Evolutionary conservation across 768 basidiomycete species (phyloP).

Genomic region (Tylopilus intermedius): DNA sequence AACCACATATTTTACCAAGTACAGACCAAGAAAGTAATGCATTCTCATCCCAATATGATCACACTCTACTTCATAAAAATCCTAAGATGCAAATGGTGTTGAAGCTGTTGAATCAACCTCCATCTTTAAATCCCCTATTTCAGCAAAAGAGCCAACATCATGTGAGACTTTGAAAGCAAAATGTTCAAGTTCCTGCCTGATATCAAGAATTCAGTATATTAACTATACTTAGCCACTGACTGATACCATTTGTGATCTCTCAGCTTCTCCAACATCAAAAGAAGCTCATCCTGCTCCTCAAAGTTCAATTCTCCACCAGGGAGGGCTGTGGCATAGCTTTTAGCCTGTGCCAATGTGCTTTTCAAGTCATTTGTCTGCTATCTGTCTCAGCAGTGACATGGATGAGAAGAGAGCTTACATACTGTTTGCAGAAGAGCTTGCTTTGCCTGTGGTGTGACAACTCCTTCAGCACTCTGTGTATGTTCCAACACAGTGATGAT

Average conservation of each 20-base stretch:
- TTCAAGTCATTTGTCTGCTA: constrained; percentile 72
- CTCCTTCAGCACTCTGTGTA: constrained; percentile 53
- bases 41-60: too few relatives aligned
- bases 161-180: constrained; percentile 44
- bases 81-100: constrained; percentile 47
- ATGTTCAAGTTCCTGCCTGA: constrained; percentile 49
- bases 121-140: constrained; percentile 40
- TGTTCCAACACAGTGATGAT: constrained; percentile 57
- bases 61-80: too few relatives aligned
- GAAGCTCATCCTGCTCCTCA: constrained; percentile 67
- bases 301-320: constrained; percentile 71
- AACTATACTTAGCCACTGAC: neutral
- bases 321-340: constrained; percentile 50
- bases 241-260: constrained; percentile 48
- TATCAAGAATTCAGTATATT: neutral
- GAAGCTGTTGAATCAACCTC: constrained; percentile 75
- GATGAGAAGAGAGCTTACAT: constrained; percentile 6
- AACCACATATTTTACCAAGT: too few relatives aligned
- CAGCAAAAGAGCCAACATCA: constrained; percentile 27
- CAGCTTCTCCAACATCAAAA: constrained; percentile 60
- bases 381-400: neutral
- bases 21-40: too few relatives aligned
- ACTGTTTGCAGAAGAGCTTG: constrained; percentile 67
- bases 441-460: constrained; percentile 52
- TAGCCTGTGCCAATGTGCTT: constrained; percentile 51